Evolutionary conservation across 2,329 filamentous ascomycete species (phyloP), one percentile per base, ranked within the genome.

Genomic region (Arthrinium puccinioides): DNA sequence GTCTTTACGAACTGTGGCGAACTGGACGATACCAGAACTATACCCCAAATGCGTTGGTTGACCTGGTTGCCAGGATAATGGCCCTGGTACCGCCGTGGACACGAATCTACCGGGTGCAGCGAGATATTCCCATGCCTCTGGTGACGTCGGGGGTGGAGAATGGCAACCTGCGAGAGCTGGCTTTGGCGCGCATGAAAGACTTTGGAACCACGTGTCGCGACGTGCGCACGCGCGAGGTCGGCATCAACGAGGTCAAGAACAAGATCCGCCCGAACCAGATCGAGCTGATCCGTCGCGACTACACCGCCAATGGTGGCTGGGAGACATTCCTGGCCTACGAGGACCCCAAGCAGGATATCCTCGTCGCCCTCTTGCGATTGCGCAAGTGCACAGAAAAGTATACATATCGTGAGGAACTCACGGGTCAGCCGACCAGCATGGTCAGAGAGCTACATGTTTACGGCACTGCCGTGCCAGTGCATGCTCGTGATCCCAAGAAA

Each of bases 71-170:
- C 4, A 80, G 92, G n/a, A 98, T 98, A 36, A 68, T 98, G 44
- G 92, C 92, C 0, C 72, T 98, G 3, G 84, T 98, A 0, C 92
- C 92, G 1, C 92, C 92, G 2, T 98, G 92, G 92, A 98, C 94
- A 0, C 81, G 92, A 44, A 98, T 98, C 54, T 98, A 98, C 67
- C 87, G 92, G 42, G 92, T 98, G 0, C 92, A 98, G 67, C 81
- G 92, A 59, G 92, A 98, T 63, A 98, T 98, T 41, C 92, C 92
- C n/a, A 98, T 98, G 92, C 92, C 92, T 1, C 73, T 98, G 18
- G 94, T 98, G n/a, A 97, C 92, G 0, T 94, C 90, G 1, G 92
- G 92, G 27, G 92, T 98, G 1, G 92, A 98, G 64, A 98, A 98
- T 51, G 92, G 92, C 43, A 98, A 98, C 57, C 68, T 98, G 26